These are phyloP conservation scores for Perkinsus olseni DNA, from an alignment of 169 alveolate species.

Conservation along the genomic window DNA sequence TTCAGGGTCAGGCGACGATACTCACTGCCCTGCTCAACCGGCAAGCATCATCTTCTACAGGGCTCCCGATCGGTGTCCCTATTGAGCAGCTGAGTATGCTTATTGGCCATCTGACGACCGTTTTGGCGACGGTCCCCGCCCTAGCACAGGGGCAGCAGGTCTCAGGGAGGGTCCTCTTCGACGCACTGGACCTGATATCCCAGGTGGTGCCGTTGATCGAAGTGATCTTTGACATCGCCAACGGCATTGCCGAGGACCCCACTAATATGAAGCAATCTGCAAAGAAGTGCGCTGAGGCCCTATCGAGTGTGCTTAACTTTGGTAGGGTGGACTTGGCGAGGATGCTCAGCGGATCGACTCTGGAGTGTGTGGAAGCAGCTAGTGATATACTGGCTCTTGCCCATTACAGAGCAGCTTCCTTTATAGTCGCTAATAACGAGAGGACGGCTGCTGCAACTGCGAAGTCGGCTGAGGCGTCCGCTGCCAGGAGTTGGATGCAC, in stretches of 20 bases:
- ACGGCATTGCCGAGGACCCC: not conserved
- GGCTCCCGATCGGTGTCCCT: not conserved
- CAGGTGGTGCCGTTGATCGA: not conserved
- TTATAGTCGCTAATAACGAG: not conserved
- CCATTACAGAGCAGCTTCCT: not conserved
- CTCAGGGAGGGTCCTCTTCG: not conserved
- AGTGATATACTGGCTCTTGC: not conserved
- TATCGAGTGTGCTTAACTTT: not conserved
- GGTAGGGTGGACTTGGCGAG: not conserved
- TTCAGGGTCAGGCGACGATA: not conserved
- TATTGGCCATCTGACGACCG: not conserved
- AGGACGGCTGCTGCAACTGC: not conserved
- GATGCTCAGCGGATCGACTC: not conserved
- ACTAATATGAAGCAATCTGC: not conserved
- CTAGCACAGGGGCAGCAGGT: not conserved
- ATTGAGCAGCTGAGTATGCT: not conserved
- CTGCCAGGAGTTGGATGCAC: not conserved
- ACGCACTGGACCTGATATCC: not conserved
- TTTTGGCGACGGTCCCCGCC: not conserved
- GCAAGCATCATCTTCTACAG: not conserved
- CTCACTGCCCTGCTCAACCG: not conserved
- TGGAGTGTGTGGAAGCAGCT: not conserved
- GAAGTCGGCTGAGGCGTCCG: not conserved
- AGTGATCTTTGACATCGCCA: not conserved
- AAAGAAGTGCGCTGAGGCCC: not conserved